Evolutionary conservation across 2,329 filamentous ascomycete species (phyloP).

Genomic region (Fusarium drepaniforme): DNA sequence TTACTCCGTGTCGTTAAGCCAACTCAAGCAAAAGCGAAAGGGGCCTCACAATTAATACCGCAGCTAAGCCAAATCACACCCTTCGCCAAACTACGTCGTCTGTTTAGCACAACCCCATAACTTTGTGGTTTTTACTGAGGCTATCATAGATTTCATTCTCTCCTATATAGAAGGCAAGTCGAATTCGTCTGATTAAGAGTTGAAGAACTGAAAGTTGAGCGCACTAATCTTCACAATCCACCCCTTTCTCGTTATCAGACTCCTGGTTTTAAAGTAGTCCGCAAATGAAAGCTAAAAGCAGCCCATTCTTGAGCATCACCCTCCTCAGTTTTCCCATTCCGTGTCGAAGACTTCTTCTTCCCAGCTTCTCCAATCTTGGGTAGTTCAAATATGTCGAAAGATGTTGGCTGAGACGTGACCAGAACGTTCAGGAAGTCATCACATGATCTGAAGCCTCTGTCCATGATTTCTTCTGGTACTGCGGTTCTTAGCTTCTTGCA

Average conservation of each 20-base stretch:
- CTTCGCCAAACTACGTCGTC: too few species aligned
- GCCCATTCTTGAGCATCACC: background rate
- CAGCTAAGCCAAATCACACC: too few species aligned
- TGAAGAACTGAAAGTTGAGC: background rate
- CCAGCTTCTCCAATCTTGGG: slow-evolving; percentile 2
- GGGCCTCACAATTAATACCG: too few species aligned
- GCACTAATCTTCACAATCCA: background rate
- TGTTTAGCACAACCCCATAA: too few species aligned
- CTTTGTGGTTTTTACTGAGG: background rate
- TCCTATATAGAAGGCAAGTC: background rate
- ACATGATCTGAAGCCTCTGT: background rate
- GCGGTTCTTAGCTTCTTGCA: slow-evolving; percentile 12
- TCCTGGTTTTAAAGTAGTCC: background rate
- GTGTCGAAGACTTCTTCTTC: background rate
- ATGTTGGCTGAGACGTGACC: slow-evolving; percentile 27
- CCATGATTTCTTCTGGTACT: background rate
- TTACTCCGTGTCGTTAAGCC: too few species aligned
- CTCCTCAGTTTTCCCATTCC: background rate
- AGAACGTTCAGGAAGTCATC: slow-evolving; percentile 24
- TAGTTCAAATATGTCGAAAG: slow-evolving; percentile 20
- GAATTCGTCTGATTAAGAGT: background rate
- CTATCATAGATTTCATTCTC: background rate
- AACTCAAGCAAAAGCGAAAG: too few species aligned
- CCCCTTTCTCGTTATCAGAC: too few species aligned
- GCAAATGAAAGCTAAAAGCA: background rate